Percentiles rank a stretch among this genome's conserved stretches.
phyloP scores from a whole-genome alignment of 345 rosid species.

The Arabis alpina region DNA sequence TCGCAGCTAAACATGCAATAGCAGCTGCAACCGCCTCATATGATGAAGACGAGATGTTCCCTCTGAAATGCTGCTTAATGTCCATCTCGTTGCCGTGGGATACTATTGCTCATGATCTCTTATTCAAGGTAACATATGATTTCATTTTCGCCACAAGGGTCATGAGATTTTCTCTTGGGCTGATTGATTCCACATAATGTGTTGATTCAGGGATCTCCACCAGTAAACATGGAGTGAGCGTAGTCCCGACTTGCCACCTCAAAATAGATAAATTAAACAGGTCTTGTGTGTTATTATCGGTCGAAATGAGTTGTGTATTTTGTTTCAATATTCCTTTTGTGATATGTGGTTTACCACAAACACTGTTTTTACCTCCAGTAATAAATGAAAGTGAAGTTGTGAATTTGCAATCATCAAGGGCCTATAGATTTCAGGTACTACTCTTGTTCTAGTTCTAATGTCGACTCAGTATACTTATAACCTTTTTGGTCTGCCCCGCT shows the following conservation, averaged over 20 bases:
- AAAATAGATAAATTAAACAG: not conserved
- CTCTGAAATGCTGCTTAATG: conserved; percentile 96
- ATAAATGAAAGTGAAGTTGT: conserved; percentile 28
- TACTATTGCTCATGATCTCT: conserved; percentile 86
- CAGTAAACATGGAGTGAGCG: conserved; percentile 58
- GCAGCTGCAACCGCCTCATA: conserved; percentile 79
- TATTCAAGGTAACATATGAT: conserved; percentile 70
- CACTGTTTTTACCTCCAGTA: conserved; percentile 14
- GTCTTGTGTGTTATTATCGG: too few species aligned
- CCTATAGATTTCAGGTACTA: too few species aligned
- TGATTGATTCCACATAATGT: not conserved
- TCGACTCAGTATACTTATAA: not conserved
- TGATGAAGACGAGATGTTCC: conserved; percentile 83
- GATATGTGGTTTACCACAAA: conserved; percentile 8
- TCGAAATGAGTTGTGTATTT: not conserved
- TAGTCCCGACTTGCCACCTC: not conserved
- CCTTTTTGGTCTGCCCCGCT: conserved; percentile 1
- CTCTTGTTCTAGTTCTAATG: too few species aligned
- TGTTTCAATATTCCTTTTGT: conserved; percentile 22
- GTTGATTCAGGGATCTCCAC: conserved; percentile 63
- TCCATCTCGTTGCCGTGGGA: conserved; percentile 97
- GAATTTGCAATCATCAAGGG: conserved; percentile 18
- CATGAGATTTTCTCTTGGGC: not conserved
- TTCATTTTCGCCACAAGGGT: not conserved
- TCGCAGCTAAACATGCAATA: conserved; percentile 94